phyloP scores from a whole-genome alignment of 768 basidiomycete species.

The Phylloporus sp. region DNA sequence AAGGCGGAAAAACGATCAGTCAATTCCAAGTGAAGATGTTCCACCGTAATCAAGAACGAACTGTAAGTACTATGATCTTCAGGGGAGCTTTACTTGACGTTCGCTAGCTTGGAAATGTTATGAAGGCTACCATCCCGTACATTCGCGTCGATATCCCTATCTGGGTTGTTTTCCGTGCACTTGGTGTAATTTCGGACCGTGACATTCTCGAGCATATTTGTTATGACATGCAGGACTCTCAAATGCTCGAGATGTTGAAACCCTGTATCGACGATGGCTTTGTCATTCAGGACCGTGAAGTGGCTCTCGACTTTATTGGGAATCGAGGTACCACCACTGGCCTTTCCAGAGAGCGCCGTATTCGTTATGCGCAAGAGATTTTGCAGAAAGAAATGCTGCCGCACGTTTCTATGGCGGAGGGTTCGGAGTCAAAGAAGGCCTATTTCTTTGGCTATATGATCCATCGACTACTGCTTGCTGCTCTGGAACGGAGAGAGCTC shows the following conservation, averaged over 20 bases:
- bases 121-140: constrained; percentile 96
- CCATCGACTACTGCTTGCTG: constrained; percentile 89
- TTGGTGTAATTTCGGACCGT: constrained; percentile 95
- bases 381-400: constrained; percentile 98
- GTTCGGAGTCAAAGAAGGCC: constrained; percentile 96
- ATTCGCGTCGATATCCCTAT: constrained; percentile 98
- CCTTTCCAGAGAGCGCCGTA: constrained; percentile 86
- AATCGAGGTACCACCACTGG: constrained; percentile 95
- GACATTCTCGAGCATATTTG: constrained; percentile 98
- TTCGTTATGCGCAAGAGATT: constrained; percentile 96
- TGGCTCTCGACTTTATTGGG: constrained; percentile 96
- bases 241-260: constrained; percentile 97
- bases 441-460: constrained; percentile 99
- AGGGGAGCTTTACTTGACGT: background rate
- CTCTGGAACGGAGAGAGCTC: constrained; percentile 88
- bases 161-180: constrained; percentile 97
- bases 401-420: constrained; percentile 93
- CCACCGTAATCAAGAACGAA: constrained; percentile 82
- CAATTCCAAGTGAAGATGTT: constrained; percentile 99
- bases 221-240: constrained; percentile 93
- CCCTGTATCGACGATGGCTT: constrained; percentile 99
- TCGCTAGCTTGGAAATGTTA: constrained; percentile 77
- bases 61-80: constrained; percentile 46
- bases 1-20: constrained; percentile 96
- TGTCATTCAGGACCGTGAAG: constrained; percentile 95